Evolutionary conservation across 495 filamentous ascomycete species (phyloP).

Genomic region (Annulohypoxylon moriforme): DNA sequence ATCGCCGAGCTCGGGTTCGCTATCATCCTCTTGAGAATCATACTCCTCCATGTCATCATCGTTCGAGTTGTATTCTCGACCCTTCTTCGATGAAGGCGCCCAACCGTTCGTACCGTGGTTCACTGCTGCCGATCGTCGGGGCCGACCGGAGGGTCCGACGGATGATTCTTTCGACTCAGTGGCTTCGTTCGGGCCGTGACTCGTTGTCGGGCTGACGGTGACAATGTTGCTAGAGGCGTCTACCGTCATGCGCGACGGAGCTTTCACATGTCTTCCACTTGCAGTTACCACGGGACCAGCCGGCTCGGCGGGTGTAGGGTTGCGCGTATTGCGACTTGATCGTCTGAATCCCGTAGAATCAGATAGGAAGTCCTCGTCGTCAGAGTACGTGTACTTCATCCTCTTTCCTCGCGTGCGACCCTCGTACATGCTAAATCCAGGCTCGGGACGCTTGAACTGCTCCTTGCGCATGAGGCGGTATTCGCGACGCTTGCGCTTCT

Average conservation of each 20-base stretch:
- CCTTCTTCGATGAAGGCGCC: conserved; percentile 68
- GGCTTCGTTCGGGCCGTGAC: conserved; percentile 50
- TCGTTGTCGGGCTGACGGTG: conserved; percentile 51
- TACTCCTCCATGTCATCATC: conserved; percentile 76
- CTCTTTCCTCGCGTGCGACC: conserved; percentile 95
- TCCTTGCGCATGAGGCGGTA: conserved; percentile 88
- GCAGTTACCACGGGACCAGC: conserved; percentile 85
- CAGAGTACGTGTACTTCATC: conserved; percentile 94
- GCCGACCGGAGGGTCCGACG: conserved; percentile 49
- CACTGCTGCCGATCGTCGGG: conserved; percentile 55
- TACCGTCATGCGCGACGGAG: conserved; percentile 81
- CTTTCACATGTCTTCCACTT: conserved; percentile 87
- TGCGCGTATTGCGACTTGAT: conserved; percentile 79
- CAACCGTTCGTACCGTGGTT: conserved; percentile 59
- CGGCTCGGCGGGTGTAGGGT: conserved; percentile 75
- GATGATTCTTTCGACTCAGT: conserved; percentile 45
- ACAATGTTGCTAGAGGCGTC: conserved; percentile 64
- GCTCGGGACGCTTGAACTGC: conserved; percentile 86
- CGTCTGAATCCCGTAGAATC: conserved; percentile 72
- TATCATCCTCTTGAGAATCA: conserved; percentile 69
- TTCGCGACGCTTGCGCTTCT: conserved; percentile 94
- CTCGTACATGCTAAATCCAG: conserved; percentile 93
- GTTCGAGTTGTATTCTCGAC: conserved; percentile 70
- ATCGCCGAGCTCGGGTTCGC: conserved; percentile 69
- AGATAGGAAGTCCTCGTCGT: conserved; percentile 81